Evolutionary conservation across 805 yeast genomes (phyloP), one percentile per base, ranked within the genome.

Genomic region (Yarrowia porcina): DNA sequence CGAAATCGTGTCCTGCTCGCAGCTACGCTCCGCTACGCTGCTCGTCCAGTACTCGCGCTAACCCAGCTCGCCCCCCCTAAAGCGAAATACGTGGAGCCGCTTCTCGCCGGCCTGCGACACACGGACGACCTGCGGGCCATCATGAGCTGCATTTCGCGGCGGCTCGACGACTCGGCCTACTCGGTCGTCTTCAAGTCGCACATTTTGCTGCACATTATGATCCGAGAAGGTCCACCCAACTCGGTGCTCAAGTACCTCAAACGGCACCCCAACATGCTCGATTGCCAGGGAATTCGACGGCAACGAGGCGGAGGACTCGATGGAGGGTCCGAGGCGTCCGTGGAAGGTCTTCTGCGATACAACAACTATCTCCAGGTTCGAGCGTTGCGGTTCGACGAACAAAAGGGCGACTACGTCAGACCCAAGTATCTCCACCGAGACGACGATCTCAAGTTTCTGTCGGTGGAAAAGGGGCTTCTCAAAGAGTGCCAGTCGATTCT

Each of bases 81-180:
- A 75, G 88, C 96, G 38, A 94, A 94, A 74, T 94, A 94, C 72
- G 85, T 94, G 61, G 98, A 93, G 76, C 98, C 98, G 1, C 90
- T 94, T 60, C 79, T 94, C 32, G 80, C 85, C 79, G 80, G 81
- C 56, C 78, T 79, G 57, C 81, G 82, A 32, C 80, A 77, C 65
- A 81, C 85, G 66, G 85, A 82, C 18, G 82, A 89, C 67, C 85
- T 93, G 69, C 78, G 79, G 64, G 83, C 85, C 20, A 86, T 92
- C 36, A 85, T 92, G 84, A 78, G 80, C 56, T 79, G 89, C 1
- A 76, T 93, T 63, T 79, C 79, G 32, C 69, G 72, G 17, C 77
- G 97, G 59, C 78, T 91, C 47, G 83, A 82, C 61, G 96, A 91
- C 71, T 76, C 87, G 4, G 88, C 97, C 5, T 94, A 97, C 97